Evolutionary conservation across 805 yeast genomes (phyloP), one percentile per base, ranked within the genome.

Genomic region (Grigorovia jiainica): DNA sequence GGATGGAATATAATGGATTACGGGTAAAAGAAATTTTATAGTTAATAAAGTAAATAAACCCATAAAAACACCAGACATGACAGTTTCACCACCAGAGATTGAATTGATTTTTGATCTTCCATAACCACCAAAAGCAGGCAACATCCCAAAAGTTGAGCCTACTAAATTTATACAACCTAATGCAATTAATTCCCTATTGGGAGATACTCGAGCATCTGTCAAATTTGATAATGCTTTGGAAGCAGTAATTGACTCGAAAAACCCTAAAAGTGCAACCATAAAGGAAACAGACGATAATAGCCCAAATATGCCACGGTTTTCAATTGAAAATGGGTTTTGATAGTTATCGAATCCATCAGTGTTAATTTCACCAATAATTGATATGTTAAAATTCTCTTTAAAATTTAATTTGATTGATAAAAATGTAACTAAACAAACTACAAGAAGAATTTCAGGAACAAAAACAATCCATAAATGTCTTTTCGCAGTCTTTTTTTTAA

Each of bases 101-200:
- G 89, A 82, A 64, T 90, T 90, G 44, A 90, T 79, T 54, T 84
- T 87, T 15, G 95, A 82, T 53, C 97, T 73, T 2, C 96, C 97
- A 56, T 89, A 90, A 0, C 97, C 97, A 8, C 97, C 98, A 69
- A 89, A 89, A 0, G 95, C 77, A 0, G 98, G 97, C 13, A 90
- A 65, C 0, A 87, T 82, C 34, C 85, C 82, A 42, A 77, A 58
- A 7, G 52, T 17, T 3, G 86, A 73, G 0, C 79, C 79, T 0
- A 72, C 63, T 2, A 87, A 45, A 51, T 89, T 90, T 42, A 82
- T 76, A 11, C 74, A 63, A 1, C 98, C 97, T 24, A 90, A 66
- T 0, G 97, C 97, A 4, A 92, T 89, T 34, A 90, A 65, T 58
- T 90, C 98, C 46, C 97, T 73, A 60, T 92, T 89, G 2, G 65